Conservation (phyloP, 1,284 basidiomycete genomes). For the Grifola frondosa region DNA sequence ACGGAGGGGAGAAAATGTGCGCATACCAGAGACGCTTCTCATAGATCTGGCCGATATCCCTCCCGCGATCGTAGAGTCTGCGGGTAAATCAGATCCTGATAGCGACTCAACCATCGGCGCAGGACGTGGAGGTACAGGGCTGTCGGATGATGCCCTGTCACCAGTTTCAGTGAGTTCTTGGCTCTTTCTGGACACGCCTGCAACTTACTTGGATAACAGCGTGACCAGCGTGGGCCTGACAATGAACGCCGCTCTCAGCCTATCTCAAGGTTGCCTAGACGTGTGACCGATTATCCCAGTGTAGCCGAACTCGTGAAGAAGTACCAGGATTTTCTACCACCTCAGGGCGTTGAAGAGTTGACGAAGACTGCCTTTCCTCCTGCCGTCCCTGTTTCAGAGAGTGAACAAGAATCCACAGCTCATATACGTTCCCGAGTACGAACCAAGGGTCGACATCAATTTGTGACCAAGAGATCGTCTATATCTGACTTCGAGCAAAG, state of each 20-base stretch:
- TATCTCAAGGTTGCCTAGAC: constrained; percentile 72
- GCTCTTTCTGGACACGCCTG: not conserved
- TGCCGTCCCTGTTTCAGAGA: constrained; percentile 58
- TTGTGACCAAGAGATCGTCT: constrained; percentile 55
- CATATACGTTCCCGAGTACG: constrained; percentile 40
- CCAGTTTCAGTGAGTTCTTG: constrained; percentile 27
- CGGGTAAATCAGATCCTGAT: constrained; percentile 59
- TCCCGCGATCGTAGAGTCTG: not conserved
- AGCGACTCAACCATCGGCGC: constrained; percentile 93
- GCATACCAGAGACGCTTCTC: constrained; percentile 3
- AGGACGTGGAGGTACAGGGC: constrained; percentile 39
- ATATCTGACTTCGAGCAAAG: constrained; percentile 85
- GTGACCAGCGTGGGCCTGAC: constrained; percentile 4
- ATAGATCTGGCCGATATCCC: constrained; percentile 9
- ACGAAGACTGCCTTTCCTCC: constrained; percentile 67
- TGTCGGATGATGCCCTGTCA: constrained; percentile 25
- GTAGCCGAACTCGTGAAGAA: constrained; percentile 86
- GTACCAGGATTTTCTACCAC: constrained; percentile 75
- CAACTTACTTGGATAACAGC: not conserved
- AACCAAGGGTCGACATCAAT: constrained; percentile 46
- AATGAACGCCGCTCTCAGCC: constrained; percentile 9
- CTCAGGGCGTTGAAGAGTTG: constrained; percentile 69
- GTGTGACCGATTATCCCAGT: constrained; percentile 54
- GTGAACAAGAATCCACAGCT: constrained; percentile 61
- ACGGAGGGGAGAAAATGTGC: constrained; percentile 17